These are phyloP conservation scores for Aspergillus sclerotiicarbonarius DNA, from an alignment of 495 filamentous ascomycete species.

Conservation along the genomic window DNA sequence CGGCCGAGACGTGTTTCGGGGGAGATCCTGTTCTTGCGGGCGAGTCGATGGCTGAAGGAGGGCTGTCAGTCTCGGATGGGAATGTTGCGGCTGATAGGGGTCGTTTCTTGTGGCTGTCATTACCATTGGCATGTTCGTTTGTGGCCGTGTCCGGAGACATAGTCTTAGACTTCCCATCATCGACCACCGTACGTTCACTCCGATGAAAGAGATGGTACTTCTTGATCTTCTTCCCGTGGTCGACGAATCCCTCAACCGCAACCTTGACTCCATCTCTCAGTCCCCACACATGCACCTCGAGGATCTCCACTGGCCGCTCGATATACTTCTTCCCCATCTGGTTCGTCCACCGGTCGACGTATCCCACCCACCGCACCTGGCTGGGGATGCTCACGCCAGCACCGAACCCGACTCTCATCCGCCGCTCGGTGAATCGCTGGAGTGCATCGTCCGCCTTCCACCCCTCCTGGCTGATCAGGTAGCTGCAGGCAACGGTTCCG, in stretches of 20 bases:
- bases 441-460: constrained; percentile 80
- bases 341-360: constrained; percentile 84
- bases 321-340: constrained; percentile 71
- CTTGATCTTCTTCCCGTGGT: constrained; percentile 84
- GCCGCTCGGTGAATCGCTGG: constrained; percentile 75
- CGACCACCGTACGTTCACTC: constrained; percentile 70
- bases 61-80: constrained; percentile 9
- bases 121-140: neutral
- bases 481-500: constrained; percentile 83
- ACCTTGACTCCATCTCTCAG: constrained; percentile 85
- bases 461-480: constrained; percentile 85
- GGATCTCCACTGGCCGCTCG: constrained; percentile 77
- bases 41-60: constrained; percentile 15
- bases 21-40: constrained; percentile 5
- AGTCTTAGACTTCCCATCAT: constrained; percentile 31
- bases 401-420: constrained; percentile 88
- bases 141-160: neutral
- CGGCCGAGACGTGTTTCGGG: constrained; percentile 41
- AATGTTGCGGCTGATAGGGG: constrained; percentile 13
- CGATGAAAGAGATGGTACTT: constrained; percentile 76
- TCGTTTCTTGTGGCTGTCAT: constrained; percentile 5
- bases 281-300: constrained; percentile 90
- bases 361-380: constrained; percentile 84
- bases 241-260: constrained; percentile 76
- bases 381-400: constrained; percentile 90